Base-by-base conservation (phyloP, 31 red algal species). In the Odonthalia washingtoniensis region DNA sequence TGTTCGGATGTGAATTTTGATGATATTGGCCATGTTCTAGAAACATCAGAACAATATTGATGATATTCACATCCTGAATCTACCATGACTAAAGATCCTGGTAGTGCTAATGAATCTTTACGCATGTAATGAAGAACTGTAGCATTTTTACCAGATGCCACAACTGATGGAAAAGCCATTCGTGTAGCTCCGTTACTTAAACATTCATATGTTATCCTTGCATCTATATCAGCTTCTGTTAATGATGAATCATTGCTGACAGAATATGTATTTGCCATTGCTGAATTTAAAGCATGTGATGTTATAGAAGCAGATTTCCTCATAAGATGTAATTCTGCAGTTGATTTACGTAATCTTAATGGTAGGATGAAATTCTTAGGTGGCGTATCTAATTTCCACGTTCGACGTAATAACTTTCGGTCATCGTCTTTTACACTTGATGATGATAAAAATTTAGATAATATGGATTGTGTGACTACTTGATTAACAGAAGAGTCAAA, bases 41-140 rank as follows among this genome's bases (percentile, higher is more conserved):
- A 91, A 0, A 97, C 82, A 70, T 97, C 95, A 52, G 91, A 90
- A 61, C 95, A 97, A 64, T 93, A 93, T 1, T 86, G 91, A 72
- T 94, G 83, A 30, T 90, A 42, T 61, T 94, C 81, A 52, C 90
- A 93, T 46, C 95, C 95, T 4, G 90, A 87, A 88, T 97, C 95
- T 33, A 97, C 92, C 95, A 97, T 91, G 1, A 97, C 70, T 32
- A 97, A 81, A 77, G 93, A 86, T 43, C 91, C 90, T 33, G 61
- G 67, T 2, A 37, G 39, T 30, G 90, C 85, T 40, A 85, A 24
- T 33, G 68, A 76, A 45, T 85, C 81, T 57, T 97, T 97, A 33
- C 44, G 31, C 83, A 93, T 90, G 65, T 97, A 97, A 63, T 97
- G 95, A 80, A 97, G 72, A 41, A 89, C 83, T 44, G 75, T 88